These are phyloP conservation scores for Hyaloscypha variabilis DNA, from an alignment of 495 filamentous ascomycete genomes.

Conservation along the genomic window DNA sequence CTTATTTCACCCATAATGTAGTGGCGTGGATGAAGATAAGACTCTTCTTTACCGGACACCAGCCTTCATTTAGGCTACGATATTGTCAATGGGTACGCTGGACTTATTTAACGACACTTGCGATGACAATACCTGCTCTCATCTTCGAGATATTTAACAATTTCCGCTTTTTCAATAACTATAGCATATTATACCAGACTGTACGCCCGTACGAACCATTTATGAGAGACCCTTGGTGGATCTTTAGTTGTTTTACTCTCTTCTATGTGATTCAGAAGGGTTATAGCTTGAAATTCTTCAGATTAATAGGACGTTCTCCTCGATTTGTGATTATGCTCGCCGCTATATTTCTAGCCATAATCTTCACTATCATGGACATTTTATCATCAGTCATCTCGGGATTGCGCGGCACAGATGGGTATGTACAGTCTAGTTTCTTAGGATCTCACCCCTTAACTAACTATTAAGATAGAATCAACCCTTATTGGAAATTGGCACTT, in stretches of 20 bases:
- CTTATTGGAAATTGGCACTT: slow-evolving; percentile 54
- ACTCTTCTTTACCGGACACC: slow-evolving; percentile 42
- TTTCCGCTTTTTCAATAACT: slow-evolving; percentile 42
- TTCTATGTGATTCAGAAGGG: slow-evolving; percentile 56
- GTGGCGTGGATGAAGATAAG: slow-evolving; percentile 53
- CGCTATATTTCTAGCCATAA: slow-evolving; percentile 55
- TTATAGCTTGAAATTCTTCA: slow-evolving; percentile 52
- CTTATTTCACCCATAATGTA: slow-evolving; percentile 51
- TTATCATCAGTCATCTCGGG: not conserved
- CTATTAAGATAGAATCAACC: slow-evolving; percentile 45
- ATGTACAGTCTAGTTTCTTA: not conserved
- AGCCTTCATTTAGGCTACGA: slow-evolving; percentile 45
- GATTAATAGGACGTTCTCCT: slow-evolving; percentile 52
- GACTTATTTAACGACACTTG: slow-evolving; percentile 49
- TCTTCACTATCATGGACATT: slow-evolving; percentile 57
- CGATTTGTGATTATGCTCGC: slow-evolving; percentile 59
- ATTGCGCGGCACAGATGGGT: not conserved
- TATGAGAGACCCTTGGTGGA: slow-evolving; percentile 65
- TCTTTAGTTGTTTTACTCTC: slow-evolving; percentile 52
- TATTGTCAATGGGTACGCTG: slow-evolving; percentile 46
- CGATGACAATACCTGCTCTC: not conserved
- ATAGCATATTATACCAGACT: not conserved
- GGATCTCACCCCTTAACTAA: not conserved
- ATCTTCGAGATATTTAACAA: slow-evolving; percentile 36
- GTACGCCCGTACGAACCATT: slow-evolving; percentile 6